These are phyloP conservation scores for Powellomyces hirtus DNA, from an alignment of 192 early-diverging fungal genomes.

Conservation along the genomic window DNA sequence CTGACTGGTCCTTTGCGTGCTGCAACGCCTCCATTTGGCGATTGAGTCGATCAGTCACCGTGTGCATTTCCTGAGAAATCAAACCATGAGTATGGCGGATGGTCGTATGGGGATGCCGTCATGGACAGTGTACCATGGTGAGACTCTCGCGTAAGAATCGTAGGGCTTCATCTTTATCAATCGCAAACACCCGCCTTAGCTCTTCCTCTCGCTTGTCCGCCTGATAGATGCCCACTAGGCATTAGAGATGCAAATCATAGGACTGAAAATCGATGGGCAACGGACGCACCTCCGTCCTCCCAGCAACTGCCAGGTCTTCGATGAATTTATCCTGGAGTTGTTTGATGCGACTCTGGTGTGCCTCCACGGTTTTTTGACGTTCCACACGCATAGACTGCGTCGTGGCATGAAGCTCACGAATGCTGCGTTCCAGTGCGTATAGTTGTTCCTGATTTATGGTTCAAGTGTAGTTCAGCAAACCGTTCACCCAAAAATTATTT, in stretches of 20 bases:
- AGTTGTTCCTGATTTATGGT: constrained; percentile 14
- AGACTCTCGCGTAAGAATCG: constrained; percentile 5
- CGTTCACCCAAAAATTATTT: background rate
- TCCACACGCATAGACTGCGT: constrained; percentile 21
- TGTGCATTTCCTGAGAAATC: constrained; percentile 19
- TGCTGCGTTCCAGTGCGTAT: constrained; percentile 12
- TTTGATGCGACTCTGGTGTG: constrained; percentile 49
- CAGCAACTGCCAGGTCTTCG: constrained; percentile 32
- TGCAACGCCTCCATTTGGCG: constrained; percentile 20
- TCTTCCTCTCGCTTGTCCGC: constrained; percentile 28
- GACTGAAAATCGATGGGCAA: background rate
- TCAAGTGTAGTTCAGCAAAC: background rate
- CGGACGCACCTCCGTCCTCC: constrained; percentile 28
- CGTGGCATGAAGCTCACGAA: constrained; percentile 23
- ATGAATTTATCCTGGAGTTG: constrained; percentile 52
- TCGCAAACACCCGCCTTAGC: constrained; percentile 10
- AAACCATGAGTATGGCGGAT: background rate
- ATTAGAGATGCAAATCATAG: background rate
- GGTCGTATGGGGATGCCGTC: background rate
- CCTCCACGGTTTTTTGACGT: constrained; percentile 46
- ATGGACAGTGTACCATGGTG: background rate
- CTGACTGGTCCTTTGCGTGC: constrained; percentile 13
- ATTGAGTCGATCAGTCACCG: background rate
- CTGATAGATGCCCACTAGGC: background rate
- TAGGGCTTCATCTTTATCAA: constrained; percentile 31